Conservation (phyloP, 176 grass and related monocot species). For the Musa troglodytarum region DNA sequence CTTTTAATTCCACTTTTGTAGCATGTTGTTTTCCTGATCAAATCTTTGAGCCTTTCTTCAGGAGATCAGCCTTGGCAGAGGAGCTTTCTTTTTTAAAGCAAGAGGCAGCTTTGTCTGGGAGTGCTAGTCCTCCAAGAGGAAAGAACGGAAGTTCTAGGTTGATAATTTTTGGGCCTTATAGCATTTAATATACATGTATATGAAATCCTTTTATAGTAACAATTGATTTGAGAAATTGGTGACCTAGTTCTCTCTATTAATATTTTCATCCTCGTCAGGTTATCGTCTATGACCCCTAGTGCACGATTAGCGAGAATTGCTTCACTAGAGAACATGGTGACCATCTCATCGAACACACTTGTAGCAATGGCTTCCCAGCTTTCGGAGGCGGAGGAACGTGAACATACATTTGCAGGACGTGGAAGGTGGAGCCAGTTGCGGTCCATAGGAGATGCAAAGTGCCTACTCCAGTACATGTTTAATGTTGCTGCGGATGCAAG, state of each 20-base stretch:
- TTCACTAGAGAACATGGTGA: constrained; percentile 96
- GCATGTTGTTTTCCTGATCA: neutral
- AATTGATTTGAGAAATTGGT: neutral
- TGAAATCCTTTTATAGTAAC: neutral
- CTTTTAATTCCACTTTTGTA: neutral
- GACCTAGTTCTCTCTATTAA: neutral
- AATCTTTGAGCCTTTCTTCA: constrained; percentile 19
- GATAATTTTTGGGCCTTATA: neutral
- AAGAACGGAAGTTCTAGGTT: constrained; percentile 82
- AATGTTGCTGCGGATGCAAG: constrained; percentile 61
- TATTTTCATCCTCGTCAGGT: constrained; percentile 33
- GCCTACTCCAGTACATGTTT: constrained; percentile 76
- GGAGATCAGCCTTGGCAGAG: constrained; percentile 76
- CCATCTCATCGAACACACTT: constrained; percentile 82
- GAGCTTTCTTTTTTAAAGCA: constrained; percentile 86
- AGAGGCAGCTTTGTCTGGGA: constrained; percentile 43
- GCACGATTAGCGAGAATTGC: constrained; percentile 76
- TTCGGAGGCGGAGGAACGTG: constrained; percentile 96
- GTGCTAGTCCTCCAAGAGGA: constrained; percentile 46
- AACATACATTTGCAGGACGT: constrained; percentile 74
- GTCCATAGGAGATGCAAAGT: constrained; percentile 86
- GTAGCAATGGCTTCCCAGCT: constrained; percentile 95
- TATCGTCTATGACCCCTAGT: constrained; percentile 66
- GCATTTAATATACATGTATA: too few relatives aligned
- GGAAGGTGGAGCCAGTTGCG: constrained; percentile 83